phyloP scores from a whole-genome alignment of 2,329 filamentous ascomycete species.

The Calonectria fujianensis region DNA sequence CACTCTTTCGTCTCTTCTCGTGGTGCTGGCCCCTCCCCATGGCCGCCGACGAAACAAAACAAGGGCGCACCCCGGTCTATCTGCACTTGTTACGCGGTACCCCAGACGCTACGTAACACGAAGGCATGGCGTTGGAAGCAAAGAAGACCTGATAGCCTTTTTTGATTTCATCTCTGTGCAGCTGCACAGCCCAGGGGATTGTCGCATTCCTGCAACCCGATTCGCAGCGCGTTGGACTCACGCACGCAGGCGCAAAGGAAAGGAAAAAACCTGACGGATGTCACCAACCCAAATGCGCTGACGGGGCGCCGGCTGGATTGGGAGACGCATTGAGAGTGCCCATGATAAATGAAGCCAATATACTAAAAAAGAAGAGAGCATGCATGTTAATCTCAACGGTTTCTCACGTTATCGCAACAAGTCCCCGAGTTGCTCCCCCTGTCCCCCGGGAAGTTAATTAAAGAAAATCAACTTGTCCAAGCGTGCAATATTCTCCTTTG shows the following conservation, averaged over 20 bases:
- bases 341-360: slow-evolving; percentile 21
- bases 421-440: slow-evolving; percentile 7
- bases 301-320: neutral
- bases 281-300: neutral
- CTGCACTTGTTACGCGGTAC: slow-evolving; percentile 8
- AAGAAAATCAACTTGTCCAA: slow-evolving; percentile 24
- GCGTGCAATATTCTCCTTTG: slow-evolving; percentile 7
- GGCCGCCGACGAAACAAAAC: slow-evolving; percentile 19
- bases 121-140: neutral
- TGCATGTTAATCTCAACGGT: slow-evolving; percentile 22
- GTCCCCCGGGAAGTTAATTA: slow-evolving; percentile 22
- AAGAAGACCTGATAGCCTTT: neutral
- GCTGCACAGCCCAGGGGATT: slow-evolving; percentile 19
- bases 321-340: slow-evolving; percentile 9
- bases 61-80: slow-evolving; percentile 2
- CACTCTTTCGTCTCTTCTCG: slow-evolving; percentile 4
- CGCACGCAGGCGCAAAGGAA: neutral
- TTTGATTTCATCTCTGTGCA: neutral
- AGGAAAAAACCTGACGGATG: neutral
- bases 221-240: neutral
- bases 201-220: slow-evolving; percentile 28
- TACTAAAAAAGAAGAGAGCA: slow-evolving; percentile 15
- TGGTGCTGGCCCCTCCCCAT: too few relatives aligned
- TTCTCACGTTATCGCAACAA: slow-evolving; percentile 23
- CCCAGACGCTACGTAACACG: slow-evolving; percentile 24